Conservation (phyloP, 345 rosid species). For the Mercurialis annua region DNA sequence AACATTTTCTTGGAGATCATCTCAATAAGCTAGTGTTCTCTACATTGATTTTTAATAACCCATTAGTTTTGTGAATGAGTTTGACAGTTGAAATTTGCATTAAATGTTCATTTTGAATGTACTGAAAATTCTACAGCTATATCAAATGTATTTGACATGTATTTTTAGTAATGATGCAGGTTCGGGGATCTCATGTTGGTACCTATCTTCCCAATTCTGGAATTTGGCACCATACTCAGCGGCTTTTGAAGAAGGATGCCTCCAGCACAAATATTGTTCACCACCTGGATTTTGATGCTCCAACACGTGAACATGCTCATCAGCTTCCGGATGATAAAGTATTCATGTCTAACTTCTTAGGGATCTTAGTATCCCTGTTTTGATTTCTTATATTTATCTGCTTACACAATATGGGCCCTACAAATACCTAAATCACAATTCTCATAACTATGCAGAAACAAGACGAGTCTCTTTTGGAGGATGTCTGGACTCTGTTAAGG, state of each 20-base stretch:
- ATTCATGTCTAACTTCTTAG: conserved; percentile 20
- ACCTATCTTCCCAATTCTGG: conserved; percentile 92
- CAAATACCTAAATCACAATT: background rate
- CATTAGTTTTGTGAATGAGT: background rate
- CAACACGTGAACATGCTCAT: conserved; percentile 88
- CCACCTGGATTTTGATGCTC: conserved; percentile 99
- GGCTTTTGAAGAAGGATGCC: conserved; percentile 64
- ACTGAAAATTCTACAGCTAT: background rate
- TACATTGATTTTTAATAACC: background rate
- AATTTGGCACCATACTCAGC: conserved; percentile 92
- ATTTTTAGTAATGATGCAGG: conserved; percentile 40
- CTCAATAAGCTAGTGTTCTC: background rate
- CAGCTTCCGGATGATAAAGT: conserved; percentile 81
- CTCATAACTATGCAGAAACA: conserved; percentile 54
- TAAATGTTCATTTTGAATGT: conserved; percentile 5
- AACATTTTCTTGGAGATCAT: background rate
- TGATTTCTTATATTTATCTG: background rate
- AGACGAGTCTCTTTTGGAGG: conserved; percentile 94
- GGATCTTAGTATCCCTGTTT: background rate
- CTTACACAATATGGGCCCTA: background rate
- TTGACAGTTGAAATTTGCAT: background rate
- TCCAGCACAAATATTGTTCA: conserved; percentile 55
- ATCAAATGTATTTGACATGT: conserved; percentile 8
- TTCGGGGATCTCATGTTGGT: conserved; percentile 92
- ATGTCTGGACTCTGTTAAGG: conserved; percentile 88